These are phyloP conservation scores for Umbelopsis vinacea DNA, from an alignment of 192 early-diverging fungal species.

Conservation along the genomic window DNA sequence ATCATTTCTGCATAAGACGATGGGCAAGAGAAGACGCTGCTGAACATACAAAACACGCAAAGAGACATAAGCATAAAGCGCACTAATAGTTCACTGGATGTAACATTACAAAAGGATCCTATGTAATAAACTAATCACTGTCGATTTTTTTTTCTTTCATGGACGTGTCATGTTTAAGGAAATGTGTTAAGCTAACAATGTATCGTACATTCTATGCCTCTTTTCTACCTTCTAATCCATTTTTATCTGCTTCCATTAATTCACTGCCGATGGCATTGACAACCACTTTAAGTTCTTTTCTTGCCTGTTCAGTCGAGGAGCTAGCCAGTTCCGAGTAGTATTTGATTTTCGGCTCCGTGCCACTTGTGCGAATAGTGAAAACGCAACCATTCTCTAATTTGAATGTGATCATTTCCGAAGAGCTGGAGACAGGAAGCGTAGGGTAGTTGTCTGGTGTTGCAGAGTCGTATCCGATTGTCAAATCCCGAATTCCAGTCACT, in stretches of 20 bases:
- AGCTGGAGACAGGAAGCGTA: conserved; percentile 70
- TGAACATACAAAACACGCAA: neutral
- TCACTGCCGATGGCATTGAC: conserved; percentile 56
- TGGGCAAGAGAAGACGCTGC: conserved; percentile 12
- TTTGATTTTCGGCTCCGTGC: conserved; percentile 94
- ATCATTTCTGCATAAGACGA: conserved; percentile 29
- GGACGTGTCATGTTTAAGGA: neutral
- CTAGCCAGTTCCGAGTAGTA: conserved; percentile 77
- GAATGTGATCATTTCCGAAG: conserved; percentile 94
- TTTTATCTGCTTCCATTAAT: conserved; percentile 55
- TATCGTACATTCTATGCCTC: conserved; percentile 25
- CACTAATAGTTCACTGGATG: conserved; percentile 9
- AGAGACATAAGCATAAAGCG: conserved; percentile 16
- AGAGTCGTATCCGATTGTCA: conserved; percentile 89
- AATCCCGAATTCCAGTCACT: conserved; percentile 78
- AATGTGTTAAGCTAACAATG: neutral
- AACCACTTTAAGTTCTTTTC: conserved; percentile 53
- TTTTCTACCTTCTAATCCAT: conserved; percentile 47
- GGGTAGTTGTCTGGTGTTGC: conserved; percentile 65
- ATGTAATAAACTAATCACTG: neutral
- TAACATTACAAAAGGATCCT: neutral
- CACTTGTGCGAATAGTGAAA: conserved; percentile 72
- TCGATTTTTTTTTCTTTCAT: neutral
- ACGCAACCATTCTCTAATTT: conserved; percentile 69
- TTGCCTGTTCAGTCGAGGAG: conserved; percentile 49